Conservation (phyloP, 192 early-diverging fungal genomes). For the Gigaspora rosea region DNA sequence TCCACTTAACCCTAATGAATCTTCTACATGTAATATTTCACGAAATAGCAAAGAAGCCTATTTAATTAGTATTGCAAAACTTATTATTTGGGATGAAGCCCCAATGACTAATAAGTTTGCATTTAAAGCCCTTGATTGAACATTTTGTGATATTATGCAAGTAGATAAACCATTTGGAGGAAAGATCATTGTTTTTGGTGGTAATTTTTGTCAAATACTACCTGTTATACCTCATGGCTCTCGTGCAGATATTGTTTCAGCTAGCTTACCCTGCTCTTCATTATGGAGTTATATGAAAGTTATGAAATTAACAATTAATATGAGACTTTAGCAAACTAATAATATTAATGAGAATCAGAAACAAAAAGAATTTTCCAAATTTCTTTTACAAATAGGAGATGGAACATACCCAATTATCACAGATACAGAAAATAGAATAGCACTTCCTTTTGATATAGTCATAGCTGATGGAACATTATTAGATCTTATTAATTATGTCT, state of each 20-base stretch:
- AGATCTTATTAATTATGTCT: conserved; percentile 23
- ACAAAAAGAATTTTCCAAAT: conserved; percentile 14
- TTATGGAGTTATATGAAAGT: conserved; percentile 23
- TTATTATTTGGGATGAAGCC: conserved; percentile 44
- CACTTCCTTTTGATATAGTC: neutral
- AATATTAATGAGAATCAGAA: too few species aligned
- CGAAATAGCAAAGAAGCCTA: neutral
- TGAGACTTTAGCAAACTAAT: conserved; percentile 21
- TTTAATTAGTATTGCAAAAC: conserved; percentile 18
- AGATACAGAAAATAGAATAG: neutral
- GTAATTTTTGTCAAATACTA: conserved; percentile 30
- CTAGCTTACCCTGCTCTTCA: conserved; percentile 28
- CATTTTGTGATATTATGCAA: conserved; percentile 19
- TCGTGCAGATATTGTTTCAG: neutral
- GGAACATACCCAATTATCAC: neutral
- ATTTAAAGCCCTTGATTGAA: conserved; percentile 20
- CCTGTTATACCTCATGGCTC: conserved; percentile 23
- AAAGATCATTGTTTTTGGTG: neutral
- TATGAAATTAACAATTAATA: conserved; percentile 31
- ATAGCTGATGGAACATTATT: neutral
- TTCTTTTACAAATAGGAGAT: conserved; percentile 11
- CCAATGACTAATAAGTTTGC: conserved; percentile 23
- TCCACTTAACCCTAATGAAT: conserved; percentile 30
- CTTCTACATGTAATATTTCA: conserved; percentile 25
- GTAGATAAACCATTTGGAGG: conserved; percentile 28